Evolutionary conservation across 495 filamentous ascomycete species (phyloP).

Genomic region (Penicillium atrosanguineum): DNA sequence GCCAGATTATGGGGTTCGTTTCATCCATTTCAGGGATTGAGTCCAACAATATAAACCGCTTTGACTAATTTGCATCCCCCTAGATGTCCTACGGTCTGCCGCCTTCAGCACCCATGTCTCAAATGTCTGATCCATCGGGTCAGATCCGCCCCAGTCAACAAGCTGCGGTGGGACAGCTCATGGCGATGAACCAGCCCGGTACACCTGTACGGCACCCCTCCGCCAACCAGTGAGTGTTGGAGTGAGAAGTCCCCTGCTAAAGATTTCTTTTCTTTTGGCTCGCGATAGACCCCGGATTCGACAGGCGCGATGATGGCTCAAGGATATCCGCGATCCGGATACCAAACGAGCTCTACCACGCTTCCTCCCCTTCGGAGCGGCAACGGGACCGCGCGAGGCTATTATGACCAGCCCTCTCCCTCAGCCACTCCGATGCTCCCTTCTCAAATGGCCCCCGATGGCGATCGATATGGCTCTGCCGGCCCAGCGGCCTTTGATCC

Average conservation of each 20-base stretch:
- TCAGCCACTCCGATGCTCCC: slow-evolving; percentile 40
- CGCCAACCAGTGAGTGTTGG: slow-evolving; percentile 24
- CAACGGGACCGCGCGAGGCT: slow-evolving; percentile 35
- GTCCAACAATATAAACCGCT: not conserved
- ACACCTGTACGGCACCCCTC: slow-evolving; percentile 45
- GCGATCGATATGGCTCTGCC: slow-evolving; percentile 35
- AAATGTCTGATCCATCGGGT: slow-evolving; percentile 38
- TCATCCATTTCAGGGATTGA: not conserved
- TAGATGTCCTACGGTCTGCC: slow-evolving; percentile 39
- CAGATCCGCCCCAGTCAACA: slow-evolving; percentile 39
- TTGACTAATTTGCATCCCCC: slow-evolving; percentile 1
- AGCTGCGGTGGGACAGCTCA: slow-evolving; percentile 41
- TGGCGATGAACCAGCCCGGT: slow-evolving; percentile 41
- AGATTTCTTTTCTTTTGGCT: slow-evolving; percentile 22
- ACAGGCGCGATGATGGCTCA: slow-evolving; percentile 43
- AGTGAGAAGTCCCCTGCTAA: slow-evolving; percentile 29
- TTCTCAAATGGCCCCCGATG: slow-evolving; percentile 38
- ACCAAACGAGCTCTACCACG: slow-evolving; percentile 32
- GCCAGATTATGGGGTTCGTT: slow-evolving; percentile 45
- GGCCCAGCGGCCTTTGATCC: slow-evolving; percentile 31
- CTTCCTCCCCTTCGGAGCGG: slow-evolving; percentile 41
- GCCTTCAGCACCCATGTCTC: slow-evolving; percentile 32
- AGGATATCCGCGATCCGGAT: slow-evolving; percentile 38
- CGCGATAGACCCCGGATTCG: slow-evolving; percentile 39
- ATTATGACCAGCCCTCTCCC: slow-evolving; percentile 37